phyloP scores from a whole-genome alignment of 805 yeast species.

The Wickerhamomyces tratensis region DNA sequence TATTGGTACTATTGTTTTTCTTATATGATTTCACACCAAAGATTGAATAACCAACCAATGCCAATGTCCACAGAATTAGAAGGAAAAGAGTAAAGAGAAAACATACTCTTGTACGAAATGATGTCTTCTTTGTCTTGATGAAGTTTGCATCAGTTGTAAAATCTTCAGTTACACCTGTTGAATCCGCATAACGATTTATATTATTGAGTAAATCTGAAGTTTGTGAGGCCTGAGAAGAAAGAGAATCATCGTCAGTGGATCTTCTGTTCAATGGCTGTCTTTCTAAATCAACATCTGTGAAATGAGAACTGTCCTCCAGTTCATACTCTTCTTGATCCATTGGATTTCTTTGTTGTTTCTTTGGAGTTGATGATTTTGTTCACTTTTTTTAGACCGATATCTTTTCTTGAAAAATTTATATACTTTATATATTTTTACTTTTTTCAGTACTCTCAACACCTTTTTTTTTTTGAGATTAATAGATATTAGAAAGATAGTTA shows the following conservation, averaged over 20 bases:
- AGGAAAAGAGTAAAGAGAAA: not conserved
- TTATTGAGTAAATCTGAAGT: slow-evolving; percentile 23
- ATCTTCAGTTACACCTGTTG: not conserved
- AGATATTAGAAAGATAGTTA: too few relatives aligned
- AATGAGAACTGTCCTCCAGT: not conserved
- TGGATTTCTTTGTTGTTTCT: too few relatives aligned
- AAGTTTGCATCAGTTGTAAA: slow-evolving; percentile 1
- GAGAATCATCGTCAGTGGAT: not conserved
- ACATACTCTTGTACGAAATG: not conserved
- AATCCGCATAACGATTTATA: slow-evolving; percentile 16
- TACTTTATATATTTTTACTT: too few relatives aligned
- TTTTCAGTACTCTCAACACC: too few relatives aligned
- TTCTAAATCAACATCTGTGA: not conserved
- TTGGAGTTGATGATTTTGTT: not conserved
- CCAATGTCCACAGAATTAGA: slow-evolving; percentile 1
- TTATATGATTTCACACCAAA: not conserved
- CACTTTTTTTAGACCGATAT: too few relatives aligned
- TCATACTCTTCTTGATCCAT: not conserved
- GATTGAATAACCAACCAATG: not conserved
- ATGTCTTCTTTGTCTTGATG: not conserved
- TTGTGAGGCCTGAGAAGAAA: not conserved
- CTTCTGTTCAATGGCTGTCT: not conserved
- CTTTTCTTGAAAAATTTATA: too few relatives aligned
- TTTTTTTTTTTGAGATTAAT: too few relatives aligned
- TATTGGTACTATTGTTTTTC: not conserved